phyloP scores from a whole-genome alignment of 441 rosid species.

The Gossypium schwendimanii region DNA sequence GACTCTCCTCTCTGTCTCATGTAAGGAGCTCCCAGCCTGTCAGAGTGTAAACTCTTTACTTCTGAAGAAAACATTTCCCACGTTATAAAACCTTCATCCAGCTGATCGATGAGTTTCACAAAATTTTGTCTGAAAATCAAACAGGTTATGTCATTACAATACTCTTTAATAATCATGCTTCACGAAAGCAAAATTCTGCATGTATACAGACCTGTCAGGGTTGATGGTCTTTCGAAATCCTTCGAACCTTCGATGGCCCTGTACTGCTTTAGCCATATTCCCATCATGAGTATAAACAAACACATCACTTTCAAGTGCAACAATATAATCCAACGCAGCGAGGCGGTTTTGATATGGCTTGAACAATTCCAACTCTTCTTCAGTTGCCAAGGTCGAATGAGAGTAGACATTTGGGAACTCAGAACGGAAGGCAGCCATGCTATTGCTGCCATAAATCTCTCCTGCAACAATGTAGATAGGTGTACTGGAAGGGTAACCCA shows the following conservation, averaged over 20 bases:
- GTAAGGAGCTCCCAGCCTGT: constrained; percentile 71
- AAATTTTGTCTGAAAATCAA: constrained; percentile 52
- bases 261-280: constrained; percentile 96
- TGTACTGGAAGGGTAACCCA: constrained; percentile 86
- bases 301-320: constrained; percentile 87
- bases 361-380: constrained; percentile 71
- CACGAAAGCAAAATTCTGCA: neutral
- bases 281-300: constrained; percentile 86
- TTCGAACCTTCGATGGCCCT: constrained; percentile 82
- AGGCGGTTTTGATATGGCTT: constrained; percentile 71
- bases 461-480: constrained; percentile 85
- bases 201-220: constrained; percentile 60
- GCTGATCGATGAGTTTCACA: constrained; percentile 59
- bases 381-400: constrained; percentile 67
- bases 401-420: constrained; percentile 79
- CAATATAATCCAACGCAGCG: constrained; percentile 83
- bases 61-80: constrained; percentile 70
- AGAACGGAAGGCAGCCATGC: constrained; percentile 61
- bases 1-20: constrained; percentile 50
- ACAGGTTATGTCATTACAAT: neutral
- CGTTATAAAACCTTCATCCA: constrained; percentile 52
- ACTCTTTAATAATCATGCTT: neutral
- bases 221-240: constrained; percentile 79
- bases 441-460: constrained; percentile 63
- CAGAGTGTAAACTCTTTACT: constrained; percentile 51